Conservation (phyloP, 345 rosid species). For the Carallia brachiata region DNA sequence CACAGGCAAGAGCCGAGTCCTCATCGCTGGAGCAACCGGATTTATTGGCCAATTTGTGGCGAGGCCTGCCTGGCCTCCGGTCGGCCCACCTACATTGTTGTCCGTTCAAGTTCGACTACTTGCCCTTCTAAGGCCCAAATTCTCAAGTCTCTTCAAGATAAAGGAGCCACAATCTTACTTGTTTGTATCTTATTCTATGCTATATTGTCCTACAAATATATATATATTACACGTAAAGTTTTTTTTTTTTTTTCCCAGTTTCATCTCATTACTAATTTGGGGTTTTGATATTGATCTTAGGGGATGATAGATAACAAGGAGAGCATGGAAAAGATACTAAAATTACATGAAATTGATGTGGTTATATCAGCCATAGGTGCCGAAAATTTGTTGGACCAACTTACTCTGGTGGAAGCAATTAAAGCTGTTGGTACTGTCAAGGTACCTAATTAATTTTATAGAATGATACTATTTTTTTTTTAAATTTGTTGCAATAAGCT, state of each 20-base stretch:
- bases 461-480: too few species aligned
- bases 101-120: conserved; percentile 26
- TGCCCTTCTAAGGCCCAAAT: conserved; percentile 28
- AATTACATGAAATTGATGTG: conserved; percentile 49
- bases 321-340: conserved; percentile 45
- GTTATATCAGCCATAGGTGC: conserved; percentile 65
- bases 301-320: conserved; percentile 40
- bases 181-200: conserved; percentile 13
- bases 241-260: background rate
- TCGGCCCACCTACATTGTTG: conserved; percentile 52
- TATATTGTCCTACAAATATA: too few species aligned
- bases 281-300: conserved; percentile 21
- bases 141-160: conserved; percentile 36
- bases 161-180: conserved; percentile 46
- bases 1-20: conserved; percentile 36
- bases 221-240: too few species aligned
- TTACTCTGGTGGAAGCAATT: conserved; percentile 45
- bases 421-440: conserved; percentile 54
- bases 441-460: conserved; percentile 27
- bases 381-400: conserved; percentile 33
- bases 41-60: conserved; percentile 60
- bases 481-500: too few species aligned
- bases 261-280: too few species aligned
- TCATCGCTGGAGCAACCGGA: conserved; percentile 60
- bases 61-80: conserved; percentile 55